Percentiles rank a stretch among this genome's conserved stretches.
Evolutionary conservation across 192 early-diverging fungal genomes (phyloP).

Genomic region (Podila minutissima): DNA sequence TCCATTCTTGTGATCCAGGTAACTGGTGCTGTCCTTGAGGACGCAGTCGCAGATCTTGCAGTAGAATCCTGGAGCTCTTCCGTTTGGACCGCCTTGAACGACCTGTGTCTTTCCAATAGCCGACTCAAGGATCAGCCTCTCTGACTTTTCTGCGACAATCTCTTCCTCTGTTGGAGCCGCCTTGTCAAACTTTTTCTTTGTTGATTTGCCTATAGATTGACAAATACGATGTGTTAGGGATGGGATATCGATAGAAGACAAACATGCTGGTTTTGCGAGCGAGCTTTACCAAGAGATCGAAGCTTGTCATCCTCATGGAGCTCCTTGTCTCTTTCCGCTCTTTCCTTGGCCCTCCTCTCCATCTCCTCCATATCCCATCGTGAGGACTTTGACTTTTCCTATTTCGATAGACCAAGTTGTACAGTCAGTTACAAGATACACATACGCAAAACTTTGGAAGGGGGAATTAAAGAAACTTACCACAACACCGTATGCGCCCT

Average conservation of each 20-base stretch:
- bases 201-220: slow-evolving; percentile 39
- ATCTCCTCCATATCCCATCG: slow-evolving; percentile 81
- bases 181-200: slow-evolving; percentile 35
- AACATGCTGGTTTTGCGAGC: background rate
- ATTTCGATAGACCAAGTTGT: background rate
- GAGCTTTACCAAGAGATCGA: slow-evolving; percentile 57
- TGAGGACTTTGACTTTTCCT: slow-evolving; percentile 34
- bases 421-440: background rate
- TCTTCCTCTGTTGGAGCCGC: slow-evolving; percentile 59
- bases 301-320: slow-evolving; percentile 63
- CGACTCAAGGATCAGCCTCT: slow-evolving; percentile 73
- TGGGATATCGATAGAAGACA: background rate
- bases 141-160: slow-evolving; percentile 55
- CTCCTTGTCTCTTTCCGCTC: slow-evolving; percentile 58
- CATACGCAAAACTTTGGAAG: background rate
- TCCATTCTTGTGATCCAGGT: slow-evolving; percentile 93
- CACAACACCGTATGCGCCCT: slow-evolving; percentile 40
- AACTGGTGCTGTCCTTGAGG: slow-evolving; percentile 90
- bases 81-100: slow-evolving; percentile 65
- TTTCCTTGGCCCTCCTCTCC: slow-evolving; percentile 70
- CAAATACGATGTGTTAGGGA: background rate
- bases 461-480: slow-evolving; percentile 8
- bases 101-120: slow-evolving; percentile 87
- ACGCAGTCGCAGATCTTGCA: slow-evolving; percentile 90
- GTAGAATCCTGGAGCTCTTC: slow-evolving; percentile 89